Percentiles rank a stretch among this genome's conserved stretches.
phyloP scores from a whole-genome alignment of 768 basidiomycete genomes.

The Imleria badia region DNA sequence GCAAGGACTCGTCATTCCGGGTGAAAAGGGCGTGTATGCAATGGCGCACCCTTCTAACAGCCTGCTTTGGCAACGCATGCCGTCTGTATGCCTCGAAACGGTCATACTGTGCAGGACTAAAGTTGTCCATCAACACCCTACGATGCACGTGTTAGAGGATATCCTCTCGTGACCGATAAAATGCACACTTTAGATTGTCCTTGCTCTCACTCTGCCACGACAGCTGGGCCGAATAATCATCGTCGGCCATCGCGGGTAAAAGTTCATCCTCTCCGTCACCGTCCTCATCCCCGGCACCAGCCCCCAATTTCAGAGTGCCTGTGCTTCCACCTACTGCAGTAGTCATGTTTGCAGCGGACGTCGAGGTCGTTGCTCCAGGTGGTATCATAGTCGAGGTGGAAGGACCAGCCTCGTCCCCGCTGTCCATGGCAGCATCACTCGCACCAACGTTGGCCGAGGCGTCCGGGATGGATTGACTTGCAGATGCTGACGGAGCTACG shows the following conservation, averaged over 20 bases:
- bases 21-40: not conserved
- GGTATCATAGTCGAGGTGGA: slow-evolving; percentile 4
- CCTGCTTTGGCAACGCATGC: slow-evolving; percentile 79
- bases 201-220: slow-evolving; percentile 88
- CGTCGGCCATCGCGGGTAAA: slow-evolving; percentile 83
- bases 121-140: slow-evolving; percentile 88
- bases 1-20: not conserved
- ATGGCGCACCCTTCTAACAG: slow-evolving; percentile 66
- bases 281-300: slow-evolving; percentile 40
- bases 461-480: slow-evolving; percentile 11
- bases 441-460: not conserved
- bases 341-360: not conserved
- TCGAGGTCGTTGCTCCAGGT: not conserved
- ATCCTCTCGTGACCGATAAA: not conserved
- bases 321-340: not conserved
- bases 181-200: slow-evolving; percentile 73
- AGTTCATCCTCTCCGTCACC: slow-evolving; percentile 78
- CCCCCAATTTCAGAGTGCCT: slow-evolving; percentile 13
- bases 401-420: slow-evolving; percentile 22
- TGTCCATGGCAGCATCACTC: slow-evolving; percentile 10
- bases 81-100: slow-evolving; percentile 87
- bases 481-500: not conserved
- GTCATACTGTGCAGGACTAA: slow-evolving; percentile 80
- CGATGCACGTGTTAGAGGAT: not conserved
- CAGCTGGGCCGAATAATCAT: slow-evolving; percentile 81